A percentile compares a stretch with the other conserved stretches of the same genome.
Conservation (phyloP, 306 rosid genomes). For the barrel medic (Medicago truncatula) region DNA sequence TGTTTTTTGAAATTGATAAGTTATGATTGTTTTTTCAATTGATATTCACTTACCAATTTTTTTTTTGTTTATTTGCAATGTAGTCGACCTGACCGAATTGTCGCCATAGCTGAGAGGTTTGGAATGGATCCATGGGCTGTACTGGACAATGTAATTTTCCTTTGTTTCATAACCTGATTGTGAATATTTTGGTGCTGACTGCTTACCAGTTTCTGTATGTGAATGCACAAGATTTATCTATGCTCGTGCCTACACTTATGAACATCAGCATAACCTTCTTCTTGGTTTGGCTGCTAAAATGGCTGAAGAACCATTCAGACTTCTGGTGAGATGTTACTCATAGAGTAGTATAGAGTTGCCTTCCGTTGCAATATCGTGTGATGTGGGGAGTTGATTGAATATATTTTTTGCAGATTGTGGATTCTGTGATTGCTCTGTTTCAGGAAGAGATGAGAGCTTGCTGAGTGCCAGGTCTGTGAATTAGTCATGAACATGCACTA, state of each 20-base stretch:
- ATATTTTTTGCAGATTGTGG: constrained; percentile 70
- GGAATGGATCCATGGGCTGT: constrained; percentile 96
- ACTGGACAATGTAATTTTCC: constrained; percentile 78
- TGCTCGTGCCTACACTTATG: constrained; percentile 97
- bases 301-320: constrained; percentile 97
- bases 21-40: constrained; percentile 23
- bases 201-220: constrained; percentile 40
- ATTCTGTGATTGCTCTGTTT: constrained; percentile 88
- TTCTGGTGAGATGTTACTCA: constrained; percentile 57
- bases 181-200: constrained; percentile 36
- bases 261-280: constrained; percentile 88
- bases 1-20: constrained; percentile 9
- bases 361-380: constrained; percentile 7
- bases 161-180: constrained; percentile 19
- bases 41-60: constrained; percentile 23
- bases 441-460: constrained; percentile 97
- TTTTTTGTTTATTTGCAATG: constrained; percentile 44
- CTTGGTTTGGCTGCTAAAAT: constrained; percentile 95
- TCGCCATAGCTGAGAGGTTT: constrained; percentile 62
- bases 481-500: constrained; percentile 30
- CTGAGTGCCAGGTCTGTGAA: constrained; percentile 87
- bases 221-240: constrained; percentile 74
- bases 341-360: constrained; percentile 41
- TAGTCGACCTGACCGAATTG: constrained; percentile 78
- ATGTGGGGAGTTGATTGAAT: constrained; percentile 38